Evolutionary conservation across 1,284 basidiomycete genomes (phyloP).

Genomic region (Papiliotrema fonsecae): DNA sequence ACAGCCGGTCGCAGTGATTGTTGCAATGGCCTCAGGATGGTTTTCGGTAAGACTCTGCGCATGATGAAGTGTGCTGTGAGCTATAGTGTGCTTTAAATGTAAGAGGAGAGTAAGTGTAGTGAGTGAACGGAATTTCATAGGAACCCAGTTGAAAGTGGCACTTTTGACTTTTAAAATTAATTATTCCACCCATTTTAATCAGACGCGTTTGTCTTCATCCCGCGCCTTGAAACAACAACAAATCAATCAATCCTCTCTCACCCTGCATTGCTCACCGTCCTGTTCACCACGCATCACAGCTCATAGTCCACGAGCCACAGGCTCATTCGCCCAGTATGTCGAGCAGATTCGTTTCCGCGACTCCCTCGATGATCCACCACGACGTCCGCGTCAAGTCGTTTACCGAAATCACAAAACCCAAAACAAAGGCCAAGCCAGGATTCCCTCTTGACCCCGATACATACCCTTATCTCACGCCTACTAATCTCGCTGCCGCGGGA

Average conservation of each 20-base stretch:
- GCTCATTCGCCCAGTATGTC: not conserved
- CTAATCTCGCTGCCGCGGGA: constrained; percentile 69
- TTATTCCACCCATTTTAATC: not conserved
- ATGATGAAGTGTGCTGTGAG: not conserved
- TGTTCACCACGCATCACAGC: not conserved
- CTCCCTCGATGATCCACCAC: constrained; percentile 30
- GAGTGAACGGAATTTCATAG: not conserved
- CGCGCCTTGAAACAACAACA: not conserved
- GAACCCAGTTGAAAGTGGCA: not conserved
- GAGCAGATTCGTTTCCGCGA: not conserved
- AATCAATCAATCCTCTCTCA: not conserved
- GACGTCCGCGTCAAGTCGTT: constrained; percentile 37
- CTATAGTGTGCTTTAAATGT: not conserved
- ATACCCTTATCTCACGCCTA: constrained; percentile 58
- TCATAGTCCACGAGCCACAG: not conserved
- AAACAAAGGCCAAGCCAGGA: constrained; percentile 27
- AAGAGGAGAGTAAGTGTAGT: not conserved
- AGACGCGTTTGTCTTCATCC: not conserved
- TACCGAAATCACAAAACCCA: constrained; percentile 32
- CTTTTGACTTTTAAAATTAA: not conserved
- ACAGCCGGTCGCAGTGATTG: not conserved
- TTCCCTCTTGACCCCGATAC: constrained; percentile 34
- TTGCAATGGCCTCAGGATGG: not conserved
- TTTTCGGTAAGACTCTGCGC: constrained; percentile 1
- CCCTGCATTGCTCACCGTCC: not conserved